Evolutionary conservation across 805 yeast genomes (phyloP).

Genomic region (Cyberlindnera saturnus): DNA sequence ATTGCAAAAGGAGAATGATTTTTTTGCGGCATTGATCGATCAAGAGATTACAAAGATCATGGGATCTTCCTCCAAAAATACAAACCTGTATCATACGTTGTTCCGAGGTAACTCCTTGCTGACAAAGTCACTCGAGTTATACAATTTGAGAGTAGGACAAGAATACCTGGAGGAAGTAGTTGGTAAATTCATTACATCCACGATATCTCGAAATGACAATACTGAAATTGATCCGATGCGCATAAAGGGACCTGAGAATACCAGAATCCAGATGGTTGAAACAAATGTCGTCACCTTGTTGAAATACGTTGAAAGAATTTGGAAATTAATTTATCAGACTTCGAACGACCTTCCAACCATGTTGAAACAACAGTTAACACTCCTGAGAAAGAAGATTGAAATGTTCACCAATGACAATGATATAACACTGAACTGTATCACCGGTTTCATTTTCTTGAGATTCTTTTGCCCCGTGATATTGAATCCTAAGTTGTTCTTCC

Average conservation of each 20-base stretch:
- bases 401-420: constrained; percentile 44
- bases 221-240: constrained; percentile 77
- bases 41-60: constrained; percentile 42
- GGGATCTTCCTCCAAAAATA: constrained; percentile 7
- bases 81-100: constrained; percentile 50
- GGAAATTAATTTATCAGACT: constrained; percentile 61
- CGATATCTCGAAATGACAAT: constrained; percentile 44
- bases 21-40: constrained; percentile 68
- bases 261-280: constrained; percentile 37
- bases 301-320: constrained; percentile 48
- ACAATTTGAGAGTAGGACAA: constrained; percentile 69
- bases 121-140: constrained; percentile 75
- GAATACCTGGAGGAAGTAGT: constrained; percentile 70
- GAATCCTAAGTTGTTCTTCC: constrained; percentile 79
- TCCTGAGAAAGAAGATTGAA: constrained; percentile 60
- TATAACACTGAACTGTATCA: constrained; percentile 61
- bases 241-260: constrained; percentile 30
- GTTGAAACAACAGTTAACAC: constrained; percentile 57
- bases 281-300: constrained; percentile 44
- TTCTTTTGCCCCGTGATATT: constrained; percentile 88
- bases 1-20: constrained; percentile 57
- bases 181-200: constrained; percentile 56
- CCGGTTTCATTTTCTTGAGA: constrained; percentile 79
- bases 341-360: constrained; percentile 70
- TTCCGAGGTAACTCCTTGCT: constrained; percentile 84